A percentile compares a stretch with the other conserved stretches of the same genome.
Conservation (phyloP, 2,329 filamentous ascomycete genomes). For the Phialophora verrucosa region DNA sequence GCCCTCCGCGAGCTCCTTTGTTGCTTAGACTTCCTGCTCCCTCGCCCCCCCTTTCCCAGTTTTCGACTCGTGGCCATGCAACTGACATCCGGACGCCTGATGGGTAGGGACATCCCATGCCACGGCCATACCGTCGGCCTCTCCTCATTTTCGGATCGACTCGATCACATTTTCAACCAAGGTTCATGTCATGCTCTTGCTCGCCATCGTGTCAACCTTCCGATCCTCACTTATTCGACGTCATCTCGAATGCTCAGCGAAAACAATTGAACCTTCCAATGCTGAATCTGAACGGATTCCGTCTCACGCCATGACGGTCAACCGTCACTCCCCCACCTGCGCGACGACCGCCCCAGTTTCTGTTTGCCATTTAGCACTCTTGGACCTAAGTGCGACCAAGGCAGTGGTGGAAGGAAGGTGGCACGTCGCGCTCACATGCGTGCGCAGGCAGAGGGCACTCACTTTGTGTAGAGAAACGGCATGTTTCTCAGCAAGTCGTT, state of each 20-base stretch:
- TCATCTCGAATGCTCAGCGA: slow-evolving; percentile 44
- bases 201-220: background rate
- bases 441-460: background rate
- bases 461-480: slow-evolving; percentile 46
- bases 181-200: background rate
- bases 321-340: slow-evolving; percentile 57
- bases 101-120: background rate
- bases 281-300: slow-evolving; percentile 59
- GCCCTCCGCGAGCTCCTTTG: background rate
- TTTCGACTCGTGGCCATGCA: background rate
- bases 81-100: background rate
- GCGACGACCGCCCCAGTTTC: slow-evolving; percentile 44
- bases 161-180: background rate
- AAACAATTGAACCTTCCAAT: slow-evolving; percentile 61
- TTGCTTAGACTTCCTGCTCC: background rate
- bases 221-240: background rate
- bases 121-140: background rate
- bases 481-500: slow-evolving; percentile 16
- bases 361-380: background rate
- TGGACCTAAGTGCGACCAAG: no score
- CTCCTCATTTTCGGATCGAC: background rate
- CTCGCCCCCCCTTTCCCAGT: background rate
- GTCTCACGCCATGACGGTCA: slow-evolving; percentile 58
- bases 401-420: background rate
- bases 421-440: background rate